Evolutionary conservation across 768 basidiomycete genomes (phyloP), one percentile per base, ranked within the genome.

Genomic region (Aureoboletus auriporus): DNA sequence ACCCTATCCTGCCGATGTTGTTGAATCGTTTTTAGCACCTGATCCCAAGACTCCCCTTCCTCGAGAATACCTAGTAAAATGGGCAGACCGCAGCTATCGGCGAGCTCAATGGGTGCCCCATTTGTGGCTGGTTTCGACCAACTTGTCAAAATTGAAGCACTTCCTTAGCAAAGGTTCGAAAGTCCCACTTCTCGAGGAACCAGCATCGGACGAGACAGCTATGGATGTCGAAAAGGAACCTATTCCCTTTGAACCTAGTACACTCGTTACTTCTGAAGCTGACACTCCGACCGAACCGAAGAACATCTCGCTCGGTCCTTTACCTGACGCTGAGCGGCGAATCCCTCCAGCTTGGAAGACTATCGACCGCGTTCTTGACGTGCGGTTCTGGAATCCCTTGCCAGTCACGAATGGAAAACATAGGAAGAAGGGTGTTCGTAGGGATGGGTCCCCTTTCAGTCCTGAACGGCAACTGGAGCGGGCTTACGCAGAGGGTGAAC

Each of bases 61-160:
- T n/a, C 72, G 94, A 38, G 91, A 95, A 66, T 97, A 97, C 63
- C 80, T 97, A 11, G 82, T 97, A 47, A 97, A 97, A 65, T 97
- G 93, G 92, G 66, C 67, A 8, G 82, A 75, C 35, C 71, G 86
- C 39, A 89, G 92, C 54, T 97, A 89, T 65, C 73, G 87, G 45
- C 79, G 86, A 37, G 70, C 79, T 10, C 77, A 86, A 63, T 97
- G 93, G 93, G 92, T 96, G 2, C 87, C 92, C 28, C 93, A 97
- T 58, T 83, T 86, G 73, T 97, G 92, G 92, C 72, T 96, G 2
- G 71, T 83, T 28, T 79, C 85, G 9, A 83, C 79, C n/a, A 73
- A 80, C 44, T 62, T 69, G n/a, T 60, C 66, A 10, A 89, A 84
- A 61, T 69, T 96, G 50, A 86, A 84, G 55, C 79, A 89, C 62